Percentiles rank a stretch among this genome's conserved stretches.
These are phyloP conservation scores for Cylindrotheca fusiformis DNA, from an alignment of 108 stramenopile genomes.

Conservation along the genomic window DNA sequence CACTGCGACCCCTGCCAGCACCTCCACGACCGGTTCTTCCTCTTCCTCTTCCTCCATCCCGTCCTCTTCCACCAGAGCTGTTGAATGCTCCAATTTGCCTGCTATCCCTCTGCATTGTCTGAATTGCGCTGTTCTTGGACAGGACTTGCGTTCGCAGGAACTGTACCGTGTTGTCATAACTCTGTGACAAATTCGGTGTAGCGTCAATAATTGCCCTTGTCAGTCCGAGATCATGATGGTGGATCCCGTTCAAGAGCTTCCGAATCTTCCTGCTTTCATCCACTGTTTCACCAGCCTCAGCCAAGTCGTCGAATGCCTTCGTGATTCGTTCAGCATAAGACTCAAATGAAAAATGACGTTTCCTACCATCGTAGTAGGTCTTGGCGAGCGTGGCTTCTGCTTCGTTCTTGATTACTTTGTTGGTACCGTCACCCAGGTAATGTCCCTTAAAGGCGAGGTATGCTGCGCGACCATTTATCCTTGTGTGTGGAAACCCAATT, in stretches of 20 bases:
- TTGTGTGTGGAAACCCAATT: constrained; percentile 8
- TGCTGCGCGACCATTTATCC: constrained; percentile 28
- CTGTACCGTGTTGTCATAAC: no score
- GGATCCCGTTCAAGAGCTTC: constrained; percentile 11
- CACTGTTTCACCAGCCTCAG: constrained; percentile 11
- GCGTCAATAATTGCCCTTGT: constrained; percentile 3
- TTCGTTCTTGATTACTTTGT: not conserved
- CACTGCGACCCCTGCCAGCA: no score
- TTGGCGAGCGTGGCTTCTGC: constrained; percentile 6
- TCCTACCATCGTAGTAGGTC: constrained; percentile 10
- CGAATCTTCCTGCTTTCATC: constrained; percentile 18
- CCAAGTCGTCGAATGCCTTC: constrained; percentile 19
- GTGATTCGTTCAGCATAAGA: constrained; percentile 1
- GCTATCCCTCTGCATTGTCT: no score
- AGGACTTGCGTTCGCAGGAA: no score
- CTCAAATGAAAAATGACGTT: constrained; percentile 26
- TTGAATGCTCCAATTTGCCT: no score
- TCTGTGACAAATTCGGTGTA: no score
- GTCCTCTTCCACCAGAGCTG: no score
- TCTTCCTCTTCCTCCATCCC: no score
- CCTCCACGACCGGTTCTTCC: no score
- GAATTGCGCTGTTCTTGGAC: no score
- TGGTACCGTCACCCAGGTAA: no score
- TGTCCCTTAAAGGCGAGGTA: no score
- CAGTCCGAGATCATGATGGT: not conserved